These are phyloP conservation scores for Knoxdaviesia capensis DNA, from an alignment of 2,329 filamentous ascomycete genomes.

Conservation along the genomic window DNA sequence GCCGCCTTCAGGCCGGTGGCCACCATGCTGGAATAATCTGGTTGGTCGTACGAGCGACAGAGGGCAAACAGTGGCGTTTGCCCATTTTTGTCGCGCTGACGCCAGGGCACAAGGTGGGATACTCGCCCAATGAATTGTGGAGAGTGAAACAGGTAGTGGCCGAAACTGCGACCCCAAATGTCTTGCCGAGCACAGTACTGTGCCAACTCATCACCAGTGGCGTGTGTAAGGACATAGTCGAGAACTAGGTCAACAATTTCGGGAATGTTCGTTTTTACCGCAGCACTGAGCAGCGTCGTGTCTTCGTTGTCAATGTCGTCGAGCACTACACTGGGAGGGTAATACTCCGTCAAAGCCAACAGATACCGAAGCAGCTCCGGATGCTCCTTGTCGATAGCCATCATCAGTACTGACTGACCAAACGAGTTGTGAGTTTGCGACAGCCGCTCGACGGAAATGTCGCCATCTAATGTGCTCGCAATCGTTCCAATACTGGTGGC, in stretches of 20 bases:
- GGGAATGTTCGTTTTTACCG: slow-evolving; percentile 63
- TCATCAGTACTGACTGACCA: slow-evolving; percentile 78
- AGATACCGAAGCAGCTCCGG: slow-evolving; percentile 60
- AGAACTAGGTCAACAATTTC: slow-evolving; percentile 60
- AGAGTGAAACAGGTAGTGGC: slow-evolving; percentile 91
- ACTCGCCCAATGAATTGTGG: slow-evolving; percentile 62
- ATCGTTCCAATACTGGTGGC: slow-evolving; percentile 60
- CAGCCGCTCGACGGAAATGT: slow-evolving; percentile 64
- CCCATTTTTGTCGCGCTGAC: slow-evolving; percentile 81
- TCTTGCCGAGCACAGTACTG: slow-evolving; percentile 62
- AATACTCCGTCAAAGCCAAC: slow-evolving; percentile 57
- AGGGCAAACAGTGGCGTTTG: slow-evolving; percentile 95
- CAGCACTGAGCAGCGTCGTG: slow-evolving; percentile 73
- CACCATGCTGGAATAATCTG: slow-evolving; percentile 74
- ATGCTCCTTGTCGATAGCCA: slow-evolving; percentile 58
- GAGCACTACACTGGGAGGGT: slow-evolving; percentile 48
- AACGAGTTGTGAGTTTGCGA: slow-evolving; percentile 47
- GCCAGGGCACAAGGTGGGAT: slow-evolving; percentile 67
- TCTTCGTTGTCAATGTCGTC: slow-evolving; percentile 79
- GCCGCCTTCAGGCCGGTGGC: slow-evolving; percentile 60
- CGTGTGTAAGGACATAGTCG: slow-evolving; percentile 42
- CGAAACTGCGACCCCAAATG: slow-evolving; percentile 67
- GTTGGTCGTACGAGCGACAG: slow-evolving; percentile 87
- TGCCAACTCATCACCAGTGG: slow-evolving; percentile 32
- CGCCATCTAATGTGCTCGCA: slow-evolving; percentile 57